phyloP scores from a whole-genome alignment of 2,329 filamentous ascomycete genomes.

The Exophiala lecanii-corni region DNA sequence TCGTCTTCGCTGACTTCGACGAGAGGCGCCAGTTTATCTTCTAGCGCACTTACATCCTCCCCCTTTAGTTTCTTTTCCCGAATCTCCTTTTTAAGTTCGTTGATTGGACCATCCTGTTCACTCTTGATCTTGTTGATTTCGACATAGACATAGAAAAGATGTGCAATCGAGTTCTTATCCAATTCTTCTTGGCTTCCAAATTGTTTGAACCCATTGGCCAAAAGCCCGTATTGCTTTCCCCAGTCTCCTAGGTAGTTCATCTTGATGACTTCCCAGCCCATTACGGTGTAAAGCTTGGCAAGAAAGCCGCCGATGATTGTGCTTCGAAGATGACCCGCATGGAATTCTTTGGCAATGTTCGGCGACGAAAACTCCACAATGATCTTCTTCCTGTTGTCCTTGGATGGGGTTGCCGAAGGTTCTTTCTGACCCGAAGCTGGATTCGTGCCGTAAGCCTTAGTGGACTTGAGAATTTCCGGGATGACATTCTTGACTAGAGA shows the following conservation, averaged over 20 bases:
- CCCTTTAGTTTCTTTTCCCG: conserved; percentile 45
- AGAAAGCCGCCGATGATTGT: conserved; percentile 65
- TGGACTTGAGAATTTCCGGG: conserved; percentile 55
- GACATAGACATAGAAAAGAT: conserved; percentile 63
- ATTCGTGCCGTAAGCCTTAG: conserved; percentile 57
- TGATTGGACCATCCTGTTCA: conserved; percentile 54
- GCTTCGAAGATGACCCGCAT: conserved; percentile 60
- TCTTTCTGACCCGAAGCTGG: conserved; percentile 56
- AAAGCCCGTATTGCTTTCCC: conserved; percentile 63
- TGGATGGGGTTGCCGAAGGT: conserved; percentile 47
- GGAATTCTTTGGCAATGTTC: conserved; percentile 65
- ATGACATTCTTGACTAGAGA: conserved; percentile 55
- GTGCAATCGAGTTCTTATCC: conserved; percentile 58
- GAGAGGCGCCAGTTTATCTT: conserved; percentile 41
- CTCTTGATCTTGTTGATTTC: conserved; percentile 56
- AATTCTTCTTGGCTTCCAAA: conserved; percentile 59
- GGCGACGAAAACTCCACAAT: conserved; percentile 64
- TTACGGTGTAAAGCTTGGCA: conserved; percentile 56
- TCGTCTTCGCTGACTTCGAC: conserved; percentile 54
- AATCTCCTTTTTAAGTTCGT: conserved; percentile 49
- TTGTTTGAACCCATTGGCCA: conserved; percentile 56
- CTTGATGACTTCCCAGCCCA: conserved; percentile 58
- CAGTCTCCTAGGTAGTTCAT: conserved; percentile 67
- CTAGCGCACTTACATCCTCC: conserved; percentile 45
- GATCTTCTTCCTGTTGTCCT: conserved; percentile 50